These are phyloP conservation scores for Pelargonium myrrhifolium DNA, from an alignment of 441 rosid species.

Conservation along the genomic window DNA sequence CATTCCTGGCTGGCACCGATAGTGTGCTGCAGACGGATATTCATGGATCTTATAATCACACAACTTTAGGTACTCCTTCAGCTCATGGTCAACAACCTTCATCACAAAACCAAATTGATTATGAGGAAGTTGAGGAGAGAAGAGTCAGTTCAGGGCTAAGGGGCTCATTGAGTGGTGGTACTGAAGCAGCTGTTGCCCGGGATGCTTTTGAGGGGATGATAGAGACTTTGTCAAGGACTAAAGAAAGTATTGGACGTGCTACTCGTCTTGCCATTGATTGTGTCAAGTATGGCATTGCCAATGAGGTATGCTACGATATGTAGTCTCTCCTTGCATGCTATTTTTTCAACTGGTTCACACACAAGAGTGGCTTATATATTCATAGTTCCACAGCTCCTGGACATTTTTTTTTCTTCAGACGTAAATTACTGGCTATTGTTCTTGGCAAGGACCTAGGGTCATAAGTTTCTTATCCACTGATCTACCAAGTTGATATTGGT, in stretches of 20 bases:
- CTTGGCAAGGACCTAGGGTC: too few relatives aligned
- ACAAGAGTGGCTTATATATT: neutral
- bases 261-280: conserved; percentile 98
- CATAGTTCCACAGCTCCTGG: neutral
- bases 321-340: neutral
- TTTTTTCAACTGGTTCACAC: neutral
- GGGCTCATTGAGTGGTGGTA: conserved; percentile 82
- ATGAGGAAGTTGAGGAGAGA: conserved; percentile 70
- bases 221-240: conserved; percentile 96
- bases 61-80: conserved; percentile 29
- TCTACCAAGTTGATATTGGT: neutral
- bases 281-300: conserved; percentile 93
- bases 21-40: too few relatives aligned
- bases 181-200: conserved; percentile 96
- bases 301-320: conserved; percentile 58
- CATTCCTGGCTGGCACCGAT: conserved; percentile 33
- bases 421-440: too few relatives aligned
- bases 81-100: conserved; percentile 42
- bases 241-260: conserved; percentile 98
- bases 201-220: conserved; percentile 99
- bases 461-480: neutral
- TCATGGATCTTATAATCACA: conserved; percentile 32
- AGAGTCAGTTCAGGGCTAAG: conserved; percentile 62
- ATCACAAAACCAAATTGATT: conserved; percentile 39
- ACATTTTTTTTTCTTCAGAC: too few relatives aligned